These are phyloP conservation scores for Alnus glutinosa DNA, from an alignment of 306 rosid species.

Conservation along the genomic window DNA sequence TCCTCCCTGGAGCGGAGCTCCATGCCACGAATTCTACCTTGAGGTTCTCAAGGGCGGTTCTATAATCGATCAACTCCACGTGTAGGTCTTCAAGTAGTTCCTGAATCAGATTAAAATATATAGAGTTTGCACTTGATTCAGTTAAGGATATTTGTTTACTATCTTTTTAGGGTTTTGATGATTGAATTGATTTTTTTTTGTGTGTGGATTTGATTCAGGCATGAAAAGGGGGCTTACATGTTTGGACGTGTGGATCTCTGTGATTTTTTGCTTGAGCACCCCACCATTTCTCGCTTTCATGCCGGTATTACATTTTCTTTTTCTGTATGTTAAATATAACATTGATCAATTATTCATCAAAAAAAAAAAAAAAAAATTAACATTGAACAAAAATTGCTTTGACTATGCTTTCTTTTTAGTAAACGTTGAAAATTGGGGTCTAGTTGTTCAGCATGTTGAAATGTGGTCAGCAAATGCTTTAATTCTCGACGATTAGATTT, in stretches of 20 bases:
- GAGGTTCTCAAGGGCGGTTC: conserved; percentile 91
- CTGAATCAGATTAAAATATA: not conserved
- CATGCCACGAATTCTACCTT: conserved; percentile 67
- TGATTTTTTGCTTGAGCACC: conserved; percentile 85
- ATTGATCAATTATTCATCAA: not conserved
- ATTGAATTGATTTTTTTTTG: not conserved
- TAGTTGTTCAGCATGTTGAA: not conserved
- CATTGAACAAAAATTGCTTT: not conserved
- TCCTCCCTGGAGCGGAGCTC: conserved; percentile 82
- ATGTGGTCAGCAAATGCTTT: not conserved
- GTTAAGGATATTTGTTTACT: not conserved
- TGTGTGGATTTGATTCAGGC: conserved; percentile 32
- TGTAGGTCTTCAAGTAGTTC: conserved; percentile 31
- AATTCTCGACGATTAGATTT: not conserved
- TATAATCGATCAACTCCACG: conserved; percentile 58
- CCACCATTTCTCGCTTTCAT: conserved; percentile 87
- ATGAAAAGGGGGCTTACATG: conserved; percentile 90
- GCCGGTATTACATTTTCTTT: conserved; percentile 51
- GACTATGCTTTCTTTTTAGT: not conserved
- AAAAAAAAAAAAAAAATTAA: too few relatives aligned
- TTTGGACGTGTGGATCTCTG: conserved; percentile 91
- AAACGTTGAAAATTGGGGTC: not conserved
- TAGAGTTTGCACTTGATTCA: not conserved
- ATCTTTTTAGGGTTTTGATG: not conserved
- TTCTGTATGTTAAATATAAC: not conserved